A percentile compares a stretch with the other conserved stretches of the same genome.
These are phyloP conservation scores for Funneliformis caledonium DNA, from an alignment of 371 early-diverging fungal species.

Conservation along the genomic window DNA sequence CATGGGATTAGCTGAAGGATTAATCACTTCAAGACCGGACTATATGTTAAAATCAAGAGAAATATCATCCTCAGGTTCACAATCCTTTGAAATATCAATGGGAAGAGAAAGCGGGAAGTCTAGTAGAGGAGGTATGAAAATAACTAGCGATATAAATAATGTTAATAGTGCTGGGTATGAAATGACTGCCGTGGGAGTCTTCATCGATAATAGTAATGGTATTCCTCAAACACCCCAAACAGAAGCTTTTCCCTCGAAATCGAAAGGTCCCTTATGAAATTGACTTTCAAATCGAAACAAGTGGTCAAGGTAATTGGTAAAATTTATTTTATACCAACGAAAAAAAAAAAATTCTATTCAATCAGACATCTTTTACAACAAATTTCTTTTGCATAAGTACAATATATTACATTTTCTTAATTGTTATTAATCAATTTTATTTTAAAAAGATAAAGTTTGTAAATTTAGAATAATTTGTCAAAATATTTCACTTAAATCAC, in stretches of 20 bases:
- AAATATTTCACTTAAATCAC: no score
- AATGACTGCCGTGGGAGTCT: conserved; percentile 7
- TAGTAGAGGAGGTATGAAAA: conserved; percentile 21
- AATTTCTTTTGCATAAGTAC: neutral
- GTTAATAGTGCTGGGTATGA: conserved; percentile 7
- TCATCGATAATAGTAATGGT: conserved; percentile 30
- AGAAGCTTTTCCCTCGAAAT: neutral
- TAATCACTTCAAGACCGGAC: neutral
- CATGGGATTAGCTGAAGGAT: neutral
- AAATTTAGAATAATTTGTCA: neutral
- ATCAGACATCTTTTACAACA: neutral
- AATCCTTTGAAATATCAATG: neutral
- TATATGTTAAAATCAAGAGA: no score
- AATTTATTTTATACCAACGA: neutral
- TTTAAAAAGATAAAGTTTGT: neutral
- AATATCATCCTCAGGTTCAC: conserved; percentile 10
- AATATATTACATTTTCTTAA: neutral
- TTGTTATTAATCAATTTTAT: neutral
- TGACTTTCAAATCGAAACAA: neutral
- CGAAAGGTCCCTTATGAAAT: neutral
- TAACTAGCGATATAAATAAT: conserved; percentile 24
- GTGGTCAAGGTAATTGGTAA: neutral
- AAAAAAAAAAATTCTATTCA: neutral
- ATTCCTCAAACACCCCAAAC: conserved; percentile 11
- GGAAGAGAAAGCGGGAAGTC: neutral